Evolutionary conservation across 495 filamentous ascomycete species (phyloP).

Genomic region (Aspergillus nanangensis): DNA sequence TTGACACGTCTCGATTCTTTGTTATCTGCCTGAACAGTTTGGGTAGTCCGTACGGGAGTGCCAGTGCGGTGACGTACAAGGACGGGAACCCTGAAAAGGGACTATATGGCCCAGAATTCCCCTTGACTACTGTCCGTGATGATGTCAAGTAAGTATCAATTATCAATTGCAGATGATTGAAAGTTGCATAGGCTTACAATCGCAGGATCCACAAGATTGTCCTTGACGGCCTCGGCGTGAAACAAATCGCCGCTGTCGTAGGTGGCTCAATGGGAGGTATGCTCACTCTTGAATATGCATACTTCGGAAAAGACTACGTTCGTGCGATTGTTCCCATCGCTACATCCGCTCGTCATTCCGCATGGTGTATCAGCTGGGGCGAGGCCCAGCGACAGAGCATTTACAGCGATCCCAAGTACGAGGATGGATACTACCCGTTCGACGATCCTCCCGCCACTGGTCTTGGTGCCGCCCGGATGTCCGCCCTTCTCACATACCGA

Average conservation of each 20-base stretch:
- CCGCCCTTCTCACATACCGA: constrained; percentile 89
- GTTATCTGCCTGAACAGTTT: constrained; percentile 94
- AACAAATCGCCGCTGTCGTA: constrained; percentile 80
- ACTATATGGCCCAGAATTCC: constrained; percentile 92
- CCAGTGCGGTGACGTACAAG: constrained; percentile 87
- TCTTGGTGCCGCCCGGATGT: constrained; percentile 93
- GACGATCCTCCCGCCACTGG: constrained; percentile 79
- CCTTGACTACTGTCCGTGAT: constrained; percentile 88
- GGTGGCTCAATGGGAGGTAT: constrained; percentile 99
- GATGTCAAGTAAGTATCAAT: constrained; percentile 87
- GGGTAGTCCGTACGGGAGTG: constrained; percentile 94
- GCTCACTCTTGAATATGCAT: constrained; percentile 95
- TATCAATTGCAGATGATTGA: too few species aligned
- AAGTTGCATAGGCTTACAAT: constrained; percentile 14
- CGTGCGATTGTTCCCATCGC: constrained; percentile 89
- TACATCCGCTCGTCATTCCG: constrained; percentile 89
- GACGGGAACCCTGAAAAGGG: constrained; percentile 70
- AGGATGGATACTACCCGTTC: constrained; percentile 90
- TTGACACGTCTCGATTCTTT: constrained; percentile 90
- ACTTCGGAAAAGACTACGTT: constrained; percentile 92
- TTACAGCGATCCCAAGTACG: constrained; percentile 96
- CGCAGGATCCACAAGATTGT: constrained; percentile 82
- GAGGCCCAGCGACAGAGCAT: constrained; percentile 97
- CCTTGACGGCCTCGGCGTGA: constrained; percentile 83
- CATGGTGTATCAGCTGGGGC: constrained; percentile 99